Evolutionary conservation across 2,329 filamentous ascomycete genomes (phyloP).

Genomic region (Simplicillium aogashimaense): DNA sequence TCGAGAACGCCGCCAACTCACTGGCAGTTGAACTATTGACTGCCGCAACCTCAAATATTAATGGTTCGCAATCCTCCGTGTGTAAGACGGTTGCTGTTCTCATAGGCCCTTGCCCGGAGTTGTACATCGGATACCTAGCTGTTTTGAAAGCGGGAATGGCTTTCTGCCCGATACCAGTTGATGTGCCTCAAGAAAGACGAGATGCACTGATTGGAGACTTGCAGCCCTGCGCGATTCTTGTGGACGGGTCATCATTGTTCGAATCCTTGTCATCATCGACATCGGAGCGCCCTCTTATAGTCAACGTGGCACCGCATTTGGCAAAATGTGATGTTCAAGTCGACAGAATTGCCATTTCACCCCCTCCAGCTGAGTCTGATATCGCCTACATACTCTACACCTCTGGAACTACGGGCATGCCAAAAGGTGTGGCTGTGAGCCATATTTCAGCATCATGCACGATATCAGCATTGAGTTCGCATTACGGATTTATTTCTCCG

Average conservation of each 20-base stretch:
- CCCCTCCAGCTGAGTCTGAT: conserved; percentile 6
- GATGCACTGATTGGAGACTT: conserved; percentile 17
- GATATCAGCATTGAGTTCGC: conserved; percentile 16
- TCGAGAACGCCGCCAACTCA: too few species aligned
- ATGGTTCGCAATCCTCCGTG: neutral
- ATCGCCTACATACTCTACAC: conserved; percentile 22
- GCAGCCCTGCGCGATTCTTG: conserved; percentile 14
- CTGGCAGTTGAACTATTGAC: neutral
- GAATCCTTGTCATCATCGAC: neutral
- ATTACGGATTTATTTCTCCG: conserved; percentile 1
- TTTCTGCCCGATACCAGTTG: conserved; percentile 25
- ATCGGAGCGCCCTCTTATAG: too few species aligned
- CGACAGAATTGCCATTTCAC: neutral
- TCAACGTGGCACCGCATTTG: too few species aligned
- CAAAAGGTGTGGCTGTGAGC: conserved; percentile 20
- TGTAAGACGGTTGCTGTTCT: conserved; percentile 7
- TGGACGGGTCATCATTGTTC: conserved; percentile 3
- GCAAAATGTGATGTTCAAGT: neutral
- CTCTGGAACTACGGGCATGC: conserved; percentile 21
- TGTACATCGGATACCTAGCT: conserved; percentile 25
- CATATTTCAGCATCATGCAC: conserved; percentile 20
- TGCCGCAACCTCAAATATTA: neutral
- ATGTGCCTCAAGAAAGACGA: conserved; percentile 16
- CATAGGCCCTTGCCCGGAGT: conserved; percentile 17
- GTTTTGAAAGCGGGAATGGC: conserved; percentile 23